Conservation (phyloP, 345 rosid genomes). For the Eucalyptus regnans region DNA sequence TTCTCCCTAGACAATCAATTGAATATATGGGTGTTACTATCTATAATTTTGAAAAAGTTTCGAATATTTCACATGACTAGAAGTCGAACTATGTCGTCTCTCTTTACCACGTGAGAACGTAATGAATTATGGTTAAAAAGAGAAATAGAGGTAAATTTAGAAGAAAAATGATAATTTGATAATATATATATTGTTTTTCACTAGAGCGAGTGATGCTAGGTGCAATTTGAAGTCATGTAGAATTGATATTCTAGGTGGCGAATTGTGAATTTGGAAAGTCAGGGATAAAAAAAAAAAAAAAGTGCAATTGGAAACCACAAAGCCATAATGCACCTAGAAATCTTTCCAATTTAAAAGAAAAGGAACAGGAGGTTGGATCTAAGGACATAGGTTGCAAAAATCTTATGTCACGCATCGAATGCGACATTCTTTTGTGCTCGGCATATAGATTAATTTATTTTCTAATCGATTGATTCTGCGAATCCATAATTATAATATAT, state of each 20-base stretch:
- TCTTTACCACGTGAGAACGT: neutral
- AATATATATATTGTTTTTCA: too few relatives aligned
- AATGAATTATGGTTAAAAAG: neutral
- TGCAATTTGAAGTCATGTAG: neutral
- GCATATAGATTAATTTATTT: neutral
- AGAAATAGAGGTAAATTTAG: neutral
- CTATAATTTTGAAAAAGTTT: too few relatives aligned
- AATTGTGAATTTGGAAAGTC: neutral
- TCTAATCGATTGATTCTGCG: neutral
- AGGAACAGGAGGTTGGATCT: accelerated
- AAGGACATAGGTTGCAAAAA: accelerated
- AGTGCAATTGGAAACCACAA: neutral
- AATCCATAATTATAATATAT: neutral
- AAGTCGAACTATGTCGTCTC: neutral
- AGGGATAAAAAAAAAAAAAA: neutral
- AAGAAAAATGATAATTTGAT: neutral
- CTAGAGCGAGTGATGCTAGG: neutral
- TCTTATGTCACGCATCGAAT: neutral
- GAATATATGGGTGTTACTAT: too few relatives aligned
- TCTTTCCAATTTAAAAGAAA: neutral
- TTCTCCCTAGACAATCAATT: too few relatives aligned
- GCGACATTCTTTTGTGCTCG: neutral
- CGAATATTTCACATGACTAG: neutral
- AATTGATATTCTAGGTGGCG: neutral
- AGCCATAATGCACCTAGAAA: neutral